A percentile compares a stretch with the other conserved stretches of the same genome.
These are phyloP conservation scores for Nelumbo lutea DNA, from an alignment of 164 flowering plant genomes.

Conservation along the genomic window DNA sequence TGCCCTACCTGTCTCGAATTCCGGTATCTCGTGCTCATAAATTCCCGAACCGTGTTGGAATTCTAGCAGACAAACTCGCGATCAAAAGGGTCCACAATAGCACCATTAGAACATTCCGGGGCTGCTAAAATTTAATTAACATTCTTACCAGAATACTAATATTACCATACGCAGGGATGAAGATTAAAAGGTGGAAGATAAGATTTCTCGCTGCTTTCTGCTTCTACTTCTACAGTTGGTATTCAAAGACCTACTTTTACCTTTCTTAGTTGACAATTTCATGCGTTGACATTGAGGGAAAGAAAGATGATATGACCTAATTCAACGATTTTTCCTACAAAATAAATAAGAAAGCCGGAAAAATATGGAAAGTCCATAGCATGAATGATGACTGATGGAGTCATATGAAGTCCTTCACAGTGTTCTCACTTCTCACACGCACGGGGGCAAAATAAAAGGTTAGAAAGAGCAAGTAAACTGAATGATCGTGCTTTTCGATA, in stretches of 20 bases:
- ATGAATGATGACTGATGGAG: too few species aligned
- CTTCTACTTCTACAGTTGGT: not conserved
- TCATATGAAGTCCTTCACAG: too few species aligned
- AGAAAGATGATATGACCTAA: not conserved
- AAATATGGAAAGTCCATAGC: too few species aligned
- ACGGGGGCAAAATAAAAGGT: not conserved
- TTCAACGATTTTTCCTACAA: not conserved
- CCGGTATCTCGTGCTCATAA: slow-evolving; percentile 56
- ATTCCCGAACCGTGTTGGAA: slow-evolving; percentile 32
- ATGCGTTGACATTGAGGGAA: too few species aligned
- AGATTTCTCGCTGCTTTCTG: not conserved
- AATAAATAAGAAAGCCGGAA: too few species aligned
- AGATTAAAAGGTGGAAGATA: too few species aligned
- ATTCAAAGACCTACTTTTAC: too few species aligned
- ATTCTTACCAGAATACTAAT: not conserved
- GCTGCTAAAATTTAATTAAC: too few species aligned
- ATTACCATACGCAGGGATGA: too few species aligned
- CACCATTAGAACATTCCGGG: slow-evolving; percentile 4
- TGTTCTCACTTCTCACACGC: too few species aligned
- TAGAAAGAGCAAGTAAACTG: too few species aligned
- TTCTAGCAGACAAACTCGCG: slow-evolving; percentile 27
- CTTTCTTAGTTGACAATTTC: not conserved
- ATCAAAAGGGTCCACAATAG: slow-evolving; percentile 19
- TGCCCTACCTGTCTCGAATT: slow-evolving; percentile 32
- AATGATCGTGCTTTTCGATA: not conserved